Percentiles rank a stretch among this genome's conserved stretches.
Evolutionary conservation across 1,284 basidiomycete species (phyloP).

Genomic region (Baeospora myosura): DNA sequence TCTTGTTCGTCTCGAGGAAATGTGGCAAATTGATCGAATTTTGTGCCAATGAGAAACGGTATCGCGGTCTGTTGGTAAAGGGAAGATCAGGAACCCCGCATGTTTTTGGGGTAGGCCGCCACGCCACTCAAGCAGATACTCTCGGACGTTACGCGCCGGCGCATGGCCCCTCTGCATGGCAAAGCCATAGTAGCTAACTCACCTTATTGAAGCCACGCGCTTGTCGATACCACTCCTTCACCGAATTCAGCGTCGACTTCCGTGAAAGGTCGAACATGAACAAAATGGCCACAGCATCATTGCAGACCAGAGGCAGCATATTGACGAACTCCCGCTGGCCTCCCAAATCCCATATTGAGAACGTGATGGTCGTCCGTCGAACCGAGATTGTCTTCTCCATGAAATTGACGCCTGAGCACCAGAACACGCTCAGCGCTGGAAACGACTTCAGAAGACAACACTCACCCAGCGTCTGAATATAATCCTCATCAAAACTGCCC

Average conservation of each 20-base stretch:
- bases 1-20: constrained; percentile 96
- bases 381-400: constrained; percentile 99
- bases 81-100: neutral
- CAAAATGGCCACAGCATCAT: constrained; percentile 95
- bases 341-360: constrained; percentile 98
- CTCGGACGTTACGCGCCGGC: neutral
- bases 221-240: constrained; percentile 99
- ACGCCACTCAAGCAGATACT: constrained; percentile 2
- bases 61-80: constrained; percentile 70
- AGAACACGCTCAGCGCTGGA: constrained; percentile 2
- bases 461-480: constrained; percentile 94
- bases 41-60: constrained; percentile 94
- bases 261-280: constrained; percentile 99
- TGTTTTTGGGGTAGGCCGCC: constrained; percentile 1
- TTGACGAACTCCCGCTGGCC: constrained; percentile 98
- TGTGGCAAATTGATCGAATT: constrained; percentile 95
- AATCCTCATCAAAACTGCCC: constrained; percentile 96
- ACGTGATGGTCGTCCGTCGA: constrained; percentile 95
- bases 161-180: neutral
- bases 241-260: constrained; percentile 93
- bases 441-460: constrained; percentile 11
- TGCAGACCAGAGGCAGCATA: constrained; percentile 96
- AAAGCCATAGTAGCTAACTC: constrained; percentile 18
- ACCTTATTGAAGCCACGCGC: constrained; percentile 98
- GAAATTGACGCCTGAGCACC: constrained; percentile 84